A percentile compares a stretch with the other conserved stretches of the same genome.
Evolutionary conservation across 2,329 filamentous ascomycete genomes (phyloP).

Genomic region (Ascocoryne sarcoides): DNA sequence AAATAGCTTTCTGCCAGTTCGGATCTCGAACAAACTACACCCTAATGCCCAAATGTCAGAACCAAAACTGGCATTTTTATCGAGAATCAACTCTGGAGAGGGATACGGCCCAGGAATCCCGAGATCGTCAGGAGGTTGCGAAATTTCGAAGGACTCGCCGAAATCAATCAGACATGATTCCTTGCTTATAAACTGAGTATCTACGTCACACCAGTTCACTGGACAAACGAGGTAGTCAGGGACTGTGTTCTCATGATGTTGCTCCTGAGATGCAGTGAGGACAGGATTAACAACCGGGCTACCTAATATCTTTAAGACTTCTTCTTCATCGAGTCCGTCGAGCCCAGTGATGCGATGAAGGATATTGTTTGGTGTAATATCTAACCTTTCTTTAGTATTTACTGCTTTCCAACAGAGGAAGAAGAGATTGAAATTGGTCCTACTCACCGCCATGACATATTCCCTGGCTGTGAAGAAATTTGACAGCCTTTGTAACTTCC

Average conservation of each 20-base stretch:
- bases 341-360: slow-evolving; percentile 17
- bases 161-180: slow-evolving; percentile 14
- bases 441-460: slow-evolving; percentile 16
- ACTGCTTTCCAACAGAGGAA: background rate
- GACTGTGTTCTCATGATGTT: slow-evolving; percentile 1
- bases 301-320: slow-evolving; percentile 21
- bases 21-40: slow-evolving; percentile 10
- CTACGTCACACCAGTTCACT: slow-evolving; percentile 3
- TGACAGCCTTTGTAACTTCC: slow-evolving; percentile 20
- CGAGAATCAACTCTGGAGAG: slow-evolving; percentile 9
- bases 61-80: slow-evolving; percentile 3
- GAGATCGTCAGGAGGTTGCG: slow-evolving; percentile 7
- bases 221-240: slow-evolving; percentile 9
- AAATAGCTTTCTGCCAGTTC: slow-evolving; percentile 8
- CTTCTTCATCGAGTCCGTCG: slow-evolving; percentile 15
- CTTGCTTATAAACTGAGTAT: slow-evolving; percentile 3
- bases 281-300: too few relatives aligned
- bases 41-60: slow-evolving; percentile 12
- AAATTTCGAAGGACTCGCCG: slow-evolving; percentile 13
- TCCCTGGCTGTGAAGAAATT: slow-evolving; percentile 19
- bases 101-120: slow-evolving; percentile 6
- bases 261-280: background rate
- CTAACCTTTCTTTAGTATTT: slow-evolving; percentile 13
- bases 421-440: background rate
- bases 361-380: slow-evolving; percentile 24